phyloP scores from a whole-genome alignment of 225 moss, liverwort and hornwort species.

The Pseudoscleropodium purum region DNA sequence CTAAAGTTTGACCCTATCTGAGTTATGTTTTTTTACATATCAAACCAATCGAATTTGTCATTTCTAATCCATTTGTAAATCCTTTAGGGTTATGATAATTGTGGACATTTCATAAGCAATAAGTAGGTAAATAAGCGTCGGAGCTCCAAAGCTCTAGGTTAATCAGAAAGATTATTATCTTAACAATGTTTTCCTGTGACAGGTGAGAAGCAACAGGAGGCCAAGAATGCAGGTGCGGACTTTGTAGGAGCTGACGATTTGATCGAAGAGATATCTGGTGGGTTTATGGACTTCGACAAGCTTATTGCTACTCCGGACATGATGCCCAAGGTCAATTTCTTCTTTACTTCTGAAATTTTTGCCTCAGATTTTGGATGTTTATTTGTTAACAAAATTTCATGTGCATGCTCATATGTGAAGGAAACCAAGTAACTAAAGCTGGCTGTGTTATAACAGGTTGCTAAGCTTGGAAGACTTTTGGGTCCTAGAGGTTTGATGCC shows the following conservation, averaged over 20 bases:
- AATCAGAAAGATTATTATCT: not conserved
- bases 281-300: conserved; percentile 96
- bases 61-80: not conserved
- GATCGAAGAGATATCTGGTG: conserved; percentile 74
- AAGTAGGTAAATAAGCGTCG: not conserved
- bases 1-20: not conserved
- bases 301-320: conserved; percentile 98
- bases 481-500: conserved; percentile 98
- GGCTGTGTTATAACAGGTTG: conserved; percentile 49
- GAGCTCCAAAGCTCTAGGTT: not conserved
- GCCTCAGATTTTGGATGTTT: not conserved
- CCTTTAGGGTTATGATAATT: not conserved
- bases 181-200: not conserved
- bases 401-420: not conserved
- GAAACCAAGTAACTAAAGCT: not conserved
- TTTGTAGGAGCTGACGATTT: conserved; percentile 88
- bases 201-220: conserved; percentile 98
- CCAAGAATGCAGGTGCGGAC: conserved; percentile 86
- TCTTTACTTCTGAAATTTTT: not conserved
- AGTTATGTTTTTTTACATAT: not conserved
- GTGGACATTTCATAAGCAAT: not conserved
- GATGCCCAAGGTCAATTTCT: conserved; percentile 87
- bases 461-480: conserved; percentile 88
- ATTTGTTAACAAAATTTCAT: not conserved
- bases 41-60: not conserved